Percentiles rank a stretch among this genome's conserved stretches.
These are phyloP conservation scores for Phytopythium ostracodes DNA, from an alignment of 352 stramenopile genomes.

Conservation along the genomic window DNA sequence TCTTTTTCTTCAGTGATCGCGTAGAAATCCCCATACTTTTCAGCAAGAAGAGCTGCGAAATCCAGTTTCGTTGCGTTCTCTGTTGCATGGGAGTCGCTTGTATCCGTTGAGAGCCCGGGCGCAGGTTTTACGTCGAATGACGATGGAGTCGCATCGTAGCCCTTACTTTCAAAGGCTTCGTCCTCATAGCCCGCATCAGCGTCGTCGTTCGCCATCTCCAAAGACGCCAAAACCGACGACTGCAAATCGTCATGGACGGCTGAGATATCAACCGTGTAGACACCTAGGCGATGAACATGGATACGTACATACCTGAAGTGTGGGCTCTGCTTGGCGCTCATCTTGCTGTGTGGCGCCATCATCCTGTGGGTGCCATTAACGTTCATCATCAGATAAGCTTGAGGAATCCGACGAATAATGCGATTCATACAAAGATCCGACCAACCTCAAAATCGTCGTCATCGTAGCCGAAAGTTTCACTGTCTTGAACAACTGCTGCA, in stretches of 20 bases:
- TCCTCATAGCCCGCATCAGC: slow-evolving; percentile 32
- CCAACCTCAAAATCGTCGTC: slow-evolving; percentile 74
- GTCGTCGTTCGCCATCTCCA: slow-evolving; percentile 6
- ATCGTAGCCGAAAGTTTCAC: slow-evolving; percentile 60
- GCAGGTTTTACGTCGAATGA: not conserved
- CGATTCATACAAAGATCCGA: too few species aligned
- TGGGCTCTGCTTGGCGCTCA: not conserved
- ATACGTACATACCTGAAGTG: not conserved
- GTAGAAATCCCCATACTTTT: slow-evolving; percentile 34
- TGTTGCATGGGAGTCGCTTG: not conserved
- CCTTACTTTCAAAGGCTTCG: slow-evolving; percentile 36
- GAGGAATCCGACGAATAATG: not conserved
- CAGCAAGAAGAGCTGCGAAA: slow-evolving; percentile 18
- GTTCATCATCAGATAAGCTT: not conserved
- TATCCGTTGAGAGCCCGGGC: not conserved
- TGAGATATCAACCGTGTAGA: not conserved
- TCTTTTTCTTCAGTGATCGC: slow-evolving; percentile 10
- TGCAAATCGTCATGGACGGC: not conserved
- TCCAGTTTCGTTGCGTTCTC: slow-evolving; percentile 8
- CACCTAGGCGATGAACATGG: not conserved
- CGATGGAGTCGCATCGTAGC: not conserved
- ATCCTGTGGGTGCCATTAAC: not conserved
- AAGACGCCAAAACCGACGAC: not conserved
- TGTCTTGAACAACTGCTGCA: slow-evolving; percentile 3
- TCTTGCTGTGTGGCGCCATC: not conserved